Evolutionary conservation across 2,329 filamentous ascomycete genomes (phyloP).

Genomic region (Geosmithia putterillii): DNA sequence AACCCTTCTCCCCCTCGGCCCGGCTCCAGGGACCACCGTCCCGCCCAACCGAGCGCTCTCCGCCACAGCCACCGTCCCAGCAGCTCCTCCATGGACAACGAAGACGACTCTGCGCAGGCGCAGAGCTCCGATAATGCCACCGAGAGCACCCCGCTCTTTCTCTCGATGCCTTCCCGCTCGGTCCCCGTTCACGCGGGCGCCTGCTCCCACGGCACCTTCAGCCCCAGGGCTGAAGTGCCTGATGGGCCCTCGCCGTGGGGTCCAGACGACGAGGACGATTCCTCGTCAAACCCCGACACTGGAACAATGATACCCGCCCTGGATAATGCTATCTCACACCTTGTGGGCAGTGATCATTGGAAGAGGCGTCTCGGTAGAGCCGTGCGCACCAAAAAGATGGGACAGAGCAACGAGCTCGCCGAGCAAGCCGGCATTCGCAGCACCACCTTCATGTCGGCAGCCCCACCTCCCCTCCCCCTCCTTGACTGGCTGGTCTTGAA

Average conservation of each 20-base stretch:
- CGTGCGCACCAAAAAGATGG: slow-evolving; percentile 54
- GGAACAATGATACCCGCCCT: slow-evolving; percentile 20
- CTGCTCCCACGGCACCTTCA: slow-evolving; percentile 68
- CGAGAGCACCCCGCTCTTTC: slow-evolving; percentile 41
- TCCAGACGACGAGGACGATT: slow-evolving; percentile 14
- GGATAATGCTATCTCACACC: slow-evolving; percentile 24
- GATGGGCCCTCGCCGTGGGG: slow-evolving; percentile 7
- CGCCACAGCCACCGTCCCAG: slow-evolving; percentile 28
- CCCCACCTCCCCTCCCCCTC: slow-evolving; percentile 3
- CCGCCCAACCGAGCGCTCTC: slow-evolving; percentile 30
- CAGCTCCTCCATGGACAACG: not conserved
- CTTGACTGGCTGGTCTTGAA: too few relatives aligned
- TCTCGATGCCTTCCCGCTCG: slow-evolving; percentile 7
- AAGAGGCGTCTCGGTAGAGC: slow-evolving; percentile 34
- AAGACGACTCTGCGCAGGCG: not conserved
- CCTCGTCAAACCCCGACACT: slow-evolving; percentile 18
- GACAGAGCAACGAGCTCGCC: slow-evolving; percentile 59
- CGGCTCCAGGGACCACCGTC: slow-evolving; percentile 10
- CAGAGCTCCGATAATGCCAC: slow-evolving; percentile 2
- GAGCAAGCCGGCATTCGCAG: slow-evolving; percentile 63
- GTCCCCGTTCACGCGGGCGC: slow-evolving; percentile 27
- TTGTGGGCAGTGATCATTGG: slow-evolving; percentile 30
- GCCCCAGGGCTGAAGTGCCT: slow-evolving; percentile 47
- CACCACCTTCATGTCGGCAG: slow-evolving; percentile 61
- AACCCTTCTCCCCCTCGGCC: slow-evolving; percentile 3